Conservation (phyloP, 805 yeast species). For the Hanseniaspora vineae region DNA sequence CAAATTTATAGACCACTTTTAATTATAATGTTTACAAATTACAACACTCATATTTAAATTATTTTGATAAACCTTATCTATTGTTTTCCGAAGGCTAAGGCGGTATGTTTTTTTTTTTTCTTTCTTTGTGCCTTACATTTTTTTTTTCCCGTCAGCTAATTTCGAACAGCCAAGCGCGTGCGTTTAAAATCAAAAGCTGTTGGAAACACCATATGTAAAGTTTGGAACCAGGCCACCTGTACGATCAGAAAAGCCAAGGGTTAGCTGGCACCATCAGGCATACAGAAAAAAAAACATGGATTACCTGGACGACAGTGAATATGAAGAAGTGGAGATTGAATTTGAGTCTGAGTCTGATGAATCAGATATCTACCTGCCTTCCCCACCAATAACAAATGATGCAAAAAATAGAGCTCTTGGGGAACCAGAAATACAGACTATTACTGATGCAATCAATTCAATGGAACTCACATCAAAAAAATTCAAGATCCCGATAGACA, state of each 20-base stretch:
- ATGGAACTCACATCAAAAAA: not conserved
- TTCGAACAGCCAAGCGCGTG: too few species aligned
- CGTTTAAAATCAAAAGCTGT: too few species aligned
- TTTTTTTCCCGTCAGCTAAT: too few species aligned
- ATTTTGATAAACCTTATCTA: too few species aligned
- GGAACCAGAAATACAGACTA: too few species aligned
- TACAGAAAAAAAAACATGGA: slow-evolving; percentile 7
- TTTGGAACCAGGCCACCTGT: not conserved
- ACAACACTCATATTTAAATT: too few species aligned
- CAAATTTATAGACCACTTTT: not conserved
- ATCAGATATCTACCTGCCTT: not conserved
- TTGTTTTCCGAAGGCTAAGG: too few species aligned
- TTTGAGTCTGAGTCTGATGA: not conserved
- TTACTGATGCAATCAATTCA: not conserved
- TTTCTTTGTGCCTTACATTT: too few species aligned
- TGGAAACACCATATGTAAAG: too few species aligned
- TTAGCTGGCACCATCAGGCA: too few species aligned
- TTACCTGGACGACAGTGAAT: not conserved
- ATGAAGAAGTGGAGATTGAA: not conserved
- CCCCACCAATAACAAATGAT: not conserved
- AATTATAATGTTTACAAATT: not conserved
- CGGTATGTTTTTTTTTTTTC: too few species aligned
- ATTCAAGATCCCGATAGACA: not conserved
- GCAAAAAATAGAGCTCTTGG: not conserved
- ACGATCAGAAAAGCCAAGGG: not conserved